Evolutionary conservation across 2,329 filamentous ascomycete species (phyloP).

Genomic region (Dactylellina sp.): DNA sequence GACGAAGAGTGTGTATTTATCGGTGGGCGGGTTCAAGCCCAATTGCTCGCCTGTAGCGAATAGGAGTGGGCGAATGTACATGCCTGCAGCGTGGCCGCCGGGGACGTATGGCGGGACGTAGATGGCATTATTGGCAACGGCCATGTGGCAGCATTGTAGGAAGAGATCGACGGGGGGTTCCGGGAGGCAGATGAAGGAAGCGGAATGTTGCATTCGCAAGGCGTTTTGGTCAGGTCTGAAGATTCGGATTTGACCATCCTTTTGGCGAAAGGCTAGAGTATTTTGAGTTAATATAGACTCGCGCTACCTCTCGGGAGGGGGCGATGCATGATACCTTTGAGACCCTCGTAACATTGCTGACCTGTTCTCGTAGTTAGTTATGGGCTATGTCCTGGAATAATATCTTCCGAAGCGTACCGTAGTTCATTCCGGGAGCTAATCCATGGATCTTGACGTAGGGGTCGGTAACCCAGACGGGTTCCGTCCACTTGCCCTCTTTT

Average conservation of each 20-base stretch:
- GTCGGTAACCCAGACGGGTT: slow-evolving; percentile 81
- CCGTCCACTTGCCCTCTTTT: slow-evolving; percentile 79
- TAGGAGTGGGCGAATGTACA: slow-evolving; percentile 91
- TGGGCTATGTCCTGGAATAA: background rate
- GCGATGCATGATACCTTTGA: slow-evolving; percentile 71
- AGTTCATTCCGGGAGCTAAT: slow-evolving; percentile 95
- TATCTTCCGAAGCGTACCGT: slow-evolving; percentile 67
- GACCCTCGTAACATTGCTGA: slow-evolving; percentile 97
- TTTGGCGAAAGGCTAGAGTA: slow-evolving; percentile 78
- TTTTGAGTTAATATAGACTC: background rate
- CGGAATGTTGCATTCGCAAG: slow-evolving; percentile 83
- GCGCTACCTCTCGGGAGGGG: background rate
- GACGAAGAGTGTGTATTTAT: slow-evolving; percentile 86
- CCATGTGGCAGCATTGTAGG: slow-evolving; percentile 78
- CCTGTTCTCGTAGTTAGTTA: slow-evolving; percentile 62
- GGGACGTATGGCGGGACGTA: slow-evolving; percentile 91
- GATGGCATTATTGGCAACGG: slow-evolving; percentile 87
- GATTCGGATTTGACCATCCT: slow-evolving; percentile 79
- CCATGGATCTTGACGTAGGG: slow-evolving; percentile 91
- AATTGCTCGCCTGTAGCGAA: slow-evolving; percentile 90
- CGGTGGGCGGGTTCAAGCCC: slow-evolving; percentile 79
- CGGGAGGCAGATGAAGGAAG: slow-evolving; percentile 84
- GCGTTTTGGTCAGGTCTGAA: slow-evolving; percentile 92
- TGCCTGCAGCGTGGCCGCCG: slow-evolving; percentile 73
- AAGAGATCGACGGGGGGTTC: slow-evolving; percentile 81